A percentile compares a stretch with the other conserved stretches of the same genome.
phyloP scores from a whole-genome alignment of 106 monocot genomes.

The Alisma plantagoaquatica region DNA sequence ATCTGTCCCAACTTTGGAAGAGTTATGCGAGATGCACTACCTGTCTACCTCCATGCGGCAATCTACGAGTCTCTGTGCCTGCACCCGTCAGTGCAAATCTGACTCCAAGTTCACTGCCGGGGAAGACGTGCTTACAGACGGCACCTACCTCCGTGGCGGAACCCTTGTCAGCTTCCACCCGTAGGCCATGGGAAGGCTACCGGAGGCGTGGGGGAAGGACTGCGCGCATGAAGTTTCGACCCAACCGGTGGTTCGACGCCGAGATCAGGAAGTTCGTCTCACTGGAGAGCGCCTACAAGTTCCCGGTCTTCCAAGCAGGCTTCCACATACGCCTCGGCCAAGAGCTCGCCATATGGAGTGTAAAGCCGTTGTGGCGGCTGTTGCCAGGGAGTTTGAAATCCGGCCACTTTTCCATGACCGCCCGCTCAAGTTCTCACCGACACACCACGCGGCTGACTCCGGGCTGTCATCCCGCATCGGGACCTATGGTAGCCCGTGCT shows the following conservation, averaged over 20 bases:
- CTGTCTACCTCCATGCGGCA: conserved; percentile 19
- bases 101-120: conserved; percentile 21
- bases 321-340: conserved; percentile 47
- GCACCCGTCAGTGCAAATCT: conserved; percentile 24
- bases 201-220: conserved; percentile 46
- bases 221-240: conserved; percentile 45
- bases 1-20: neutral
- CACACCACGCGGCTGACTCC: conserved; percentile 28
- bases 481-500: too few relatives aligned
- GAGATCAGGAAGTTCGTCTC: conserved; percentile 32
- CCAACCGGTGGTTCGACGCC: conserved; percentile 37
- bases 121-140: conserved; percentile 23
- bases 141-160: conserved; percentile 9
- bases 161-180: conserved; percentile 15
- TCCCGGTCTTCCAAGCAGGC: conserved; percentile 68
- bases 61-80: conserved; percentile 23
- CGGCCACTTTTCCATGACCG: neutral
- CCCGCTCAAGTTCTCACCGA: conserved; percentile 54
- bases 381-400: conserved; percentile 32
- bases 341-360: conserved; percentile 73
- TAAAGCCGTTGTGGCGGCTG: conserved; percentile 34
- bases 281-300: conserved; percentile 43
- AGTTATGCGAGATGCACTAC: conserved; percentile 16
- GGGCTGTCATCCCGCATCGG: conserved; percentile 23
- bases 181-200: conserved; percentile 66